Base-by-base conservation (phyloP, 345 rosid species). In the Trapa bicornis region DNA sequence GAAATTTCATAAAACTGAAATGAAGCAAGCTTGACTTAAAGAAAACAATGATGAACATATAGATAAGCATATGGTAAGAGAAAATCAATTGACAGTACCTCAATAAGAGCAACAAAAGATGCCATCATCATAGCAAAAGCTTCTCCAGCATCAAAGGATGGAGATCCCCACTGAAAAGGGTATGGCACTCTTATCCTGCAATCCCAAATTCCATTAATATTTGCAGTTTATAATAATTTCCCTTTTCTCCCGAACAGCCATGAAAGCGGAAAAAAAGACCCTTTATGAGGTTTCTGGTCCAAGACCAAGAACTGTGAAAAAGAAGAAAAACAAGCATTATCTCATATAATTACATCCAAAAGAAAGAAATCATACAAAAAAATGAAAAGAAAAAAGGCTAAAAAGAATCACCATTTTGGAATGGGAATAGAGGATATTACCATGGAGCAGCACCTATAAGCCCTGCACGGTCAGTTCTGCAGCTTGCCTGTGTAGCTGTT, bases 81-180 rank as follows among this genome's bases (percentile, higher is more conserved):
- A 50, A 50, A 50, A 50, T 11, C 9, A 36, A 14, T 66, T 75
- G 69, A 75, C 72, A 71, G 69, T 64, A 92, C 99, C 98, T 95
- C 99, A 43, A 95, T 94, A 74, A 95, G 98, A 47, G 99, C 88
- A 73, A 95, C 98, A 78, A 95, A 88, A 67, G 98, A 84, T 69
- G 99, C 87, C 99, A 91, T 89, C 99, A 95, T 91, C 99, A 95
- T 95, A 69, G 99, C 98, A 80, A 95, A 95, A 65, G 97, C 96
- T 83, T 91, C 99, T 66, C 99, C 99, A 58, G 99, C 98, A 86
- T 95, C 97, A 83, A 95, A 95, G 70, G 89, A 74, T 67, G 99
- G 99, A 10, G 97, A 78, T 77, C 99, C 99, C 99, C 99, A 95
- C 52, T 95, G 97, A 79, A 95, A 95, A n/a, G 99, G 99, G 81